These are phyloP conservation scores for Xylaria flabelliformis DNA, from an alignment of 495 filamentous ascomycete species.

Conservation along the genomic window DNA sequence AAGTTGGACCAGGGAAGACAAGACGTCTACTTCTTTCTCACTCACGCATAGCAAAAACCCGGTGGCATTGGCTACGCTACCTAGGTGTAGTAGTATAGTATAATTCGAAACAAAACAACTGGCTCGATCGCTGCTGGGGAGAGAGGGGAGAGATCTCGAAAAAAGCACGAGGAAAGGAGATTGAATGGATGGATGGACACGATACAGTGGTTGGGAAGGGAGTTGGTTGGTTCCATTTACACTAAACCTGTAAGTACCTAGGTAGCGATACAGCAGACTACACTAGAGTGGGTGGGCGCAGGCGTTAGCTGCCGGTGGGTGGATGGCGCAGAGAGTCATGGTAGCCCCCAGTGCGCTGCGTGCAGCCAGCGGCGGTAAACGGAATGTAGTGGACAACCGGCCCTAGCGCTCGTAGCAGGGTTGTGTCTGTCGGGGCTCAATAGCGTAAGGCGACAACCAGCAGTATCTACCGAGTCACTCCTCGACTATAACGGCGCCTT, in stretches of 20 bases:
- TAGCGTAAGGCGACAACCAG: conserved; percentile 2
- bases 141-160: conserved; percentile 32
- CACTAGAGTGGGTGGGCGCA: conserved; percentile 20
- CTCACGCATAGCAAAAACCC: conserved; percentile 8
- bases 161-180: conserved; percentile 35
- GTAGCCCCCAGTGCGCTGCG: conserved; percentile 5
- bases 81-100: background rate
- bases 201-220: conserved; percentile 30
- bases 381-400: background rate
- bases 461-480: background rate
- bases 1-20: background rate
- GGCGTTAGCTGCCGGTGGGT: conserved; percentile 21
- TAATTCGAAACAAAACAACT: conserved; percentile 13
- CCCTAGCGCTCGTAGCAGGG: conserved; percentile 23
- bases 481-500: background rate
- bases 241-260: background rate
- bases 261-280: conserved; percentile 1
- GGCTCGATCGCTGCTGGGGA: conserved; percentile 19
- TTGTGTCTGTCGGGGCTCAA: conserved; percentile 9
- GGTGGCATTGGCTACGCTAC: conserved; percentile 3
- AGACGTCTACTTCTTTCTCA: conserved; percentile 7
- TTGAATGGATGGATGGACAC: conserved; percentile 34
- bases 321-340: conserved; percentile 19
- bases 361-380: background rate
- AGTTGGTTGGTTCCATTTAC: conserved; percentile 14